phyloP scores from a whole-genome alignment of 2,329 filamentous ascomycete species.

The Metarhizium album region DNA sequence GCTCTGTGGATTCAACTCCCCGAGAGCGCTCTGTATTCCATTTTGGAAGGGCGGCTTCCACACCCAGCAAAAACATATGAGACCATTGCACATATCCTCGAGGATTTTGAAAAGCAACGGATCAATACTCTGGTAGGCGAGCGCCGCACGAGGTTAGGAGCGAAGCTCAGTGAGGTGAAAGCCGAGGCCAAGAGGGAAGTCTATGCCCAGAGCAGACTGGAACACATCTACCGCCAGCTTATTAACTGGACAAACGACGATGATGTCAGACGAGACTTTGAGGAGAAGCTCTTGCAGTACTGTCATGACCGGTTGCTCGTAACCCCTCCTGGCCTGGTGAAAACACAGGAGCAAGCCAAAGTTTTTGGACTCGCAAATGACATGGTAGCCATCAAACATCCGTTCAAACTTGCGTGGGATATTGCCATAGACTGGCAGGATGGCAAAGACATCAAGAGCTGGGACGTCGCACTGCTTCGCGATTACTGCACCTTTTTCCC shows the following conservation, averaged over 20 bases:
- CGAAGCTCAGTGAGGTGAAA: conserved; percentile 73
- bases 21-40: conserved; percentile 66
- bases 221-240: conserved; percentile 67
- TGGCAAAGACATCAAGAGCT: conserved; percentile 58
- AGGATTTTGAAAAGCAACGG: conserved; percentile 75
- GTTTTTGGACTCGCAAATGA: conserved; percentile 71
- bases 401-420: conserved; percentile 82
- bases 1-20: conserved; percentile 71
- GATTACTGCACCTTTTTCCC: conserved; percentile 81
- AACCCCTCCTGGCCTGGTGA: conserved; percentile 51
- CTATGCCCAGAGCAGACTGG: conserved; percentile 63
- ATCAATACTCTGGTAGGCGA: conserved; percentile 88
- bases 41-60: conserved; percentile 73
- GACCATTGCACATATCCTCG: conserved; percentile 71
- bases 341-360: conserved; percentile 58
- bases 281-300: conserved; percentile 79
- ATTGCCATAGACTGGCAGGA: conserved; percentile 86
- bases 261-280: conserved; percentile 69
- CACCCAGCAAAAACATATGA: conserved; percentile 73
- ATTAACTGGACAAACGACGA: conserved; percentile 90
- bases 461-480: conserved; percentile 67
- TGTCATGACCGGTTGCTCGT: conserved; percentile 69
- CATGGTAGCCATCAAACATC: conserved; percentile 94
- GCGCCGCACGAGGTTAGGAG: conserved; percentile 76
- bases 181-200: conserved; percentile 81